Base-by-base conservation (phyloP, 1,284 basidiomycete species). In the Ceratobasidium sp. region DNA sequence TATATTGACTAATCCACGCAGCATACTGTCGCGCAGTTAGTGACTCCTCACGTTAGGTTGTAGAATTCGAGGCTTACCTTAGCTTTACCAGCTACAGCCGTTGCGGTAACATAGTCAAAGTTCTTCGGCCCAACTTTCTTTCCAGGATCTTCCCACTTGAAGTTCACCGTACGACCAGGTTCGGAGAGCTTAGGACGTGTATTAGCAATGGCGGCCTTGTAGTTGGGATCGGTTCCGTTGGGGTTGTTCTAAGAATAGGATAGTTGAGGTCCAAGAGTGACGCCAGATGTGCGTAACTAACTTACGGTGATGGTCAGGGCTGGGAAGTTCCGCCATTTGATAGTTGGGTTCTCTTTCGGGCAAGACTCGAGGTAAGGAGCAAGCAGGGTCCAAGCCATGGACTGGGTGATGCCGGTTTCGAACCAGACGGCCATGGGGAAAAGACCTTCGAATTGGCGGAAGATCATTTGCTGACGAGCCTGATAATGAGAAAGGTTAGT, bases 391-490 rank as follows among this genome's bases (percentile, higher is more conserved):
- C 91, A 92, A 0, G 86, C 84, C 89, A 90, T 91, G 23, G 88
- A 86, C 82, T 92, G 91, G 0, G 91, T 89, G 81, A 92, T 89
- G 15, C 88, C 87, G 0, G 88, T 86, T 23, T 86, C 84, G 81
- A 89, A 89, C 84, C 85, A 87, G 42, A 90, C 88, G 3, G 91
- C 89, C 88, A 91, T 90, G 0, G 90, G 91, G 86, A 91, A 91
- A 0, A 90, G 82, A 0, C 91, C 91, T 78, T 90, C 87, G 70
- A 92, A 89, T 82, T 93, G 91, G 15, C 91, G 84, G 86, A 93
- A 91, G 64, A 89, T 86, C 89, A 92, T 89, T 84, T 93, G 90
- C 84, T 93, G 91, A 13, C 92, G 86, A 6, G 86, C 66, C 73
- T 76, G 33, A 44, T 49, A 9, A 49, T 49, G 26, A 9, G 12